Conservation (phyloP, 1,139 yeast genomes). For the Ogataea hybrid region DNA sequence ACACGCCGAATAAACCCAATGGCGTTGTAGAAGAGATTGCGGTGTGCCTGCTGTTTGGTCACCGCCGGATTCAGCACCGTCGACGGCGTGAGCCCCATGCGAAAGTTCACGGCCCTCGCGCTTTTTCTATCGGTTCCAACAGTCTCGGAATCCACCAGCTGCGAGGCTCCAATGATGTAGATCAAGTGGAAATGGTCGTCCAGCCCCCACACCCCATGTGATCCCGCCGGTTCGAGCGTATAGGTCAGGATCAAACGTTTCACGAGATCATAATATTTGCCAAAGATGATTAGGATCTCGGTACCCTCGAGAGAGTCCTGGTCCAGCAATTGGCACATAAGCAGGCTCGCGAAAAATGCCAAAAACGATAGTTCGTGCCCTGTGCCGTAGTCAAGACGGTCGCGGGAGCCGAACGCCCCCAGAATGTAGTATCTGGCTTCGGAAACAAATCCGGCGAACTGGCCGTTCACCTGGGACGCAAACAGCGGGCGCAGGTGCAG, state of each 20-base stretch:
- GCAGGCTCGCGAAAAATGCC: conserved; percentile 72
- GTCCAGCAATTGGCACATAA: conserved; percentile 38
- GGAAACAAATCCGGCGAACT: conserved; percentile 31
- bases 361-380: conserved; percentile 91
- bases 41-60: conserved; percentile 39
- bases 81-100: conserved; percentile 43
- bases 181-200: conserved; percentile 94
- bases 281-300: conserved; percentile 55
- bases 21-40: conserved; percentile 75
- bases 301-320: conserved; percentile 35
- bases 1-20: conserved; percentile 73
- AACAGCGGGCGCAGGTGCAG: conserved; percentile 12
- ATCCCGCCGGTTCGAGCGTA: conserved; percentile 67
- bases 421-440: conserved; percentile 65
- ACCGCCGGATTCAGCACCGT: conserved; percentile 34
- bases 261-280: conserved; percentile 61
- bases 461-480: conserved; percentile 10
- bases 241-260: conserved; percentile 64
- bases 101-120: conserved; percentile 29
- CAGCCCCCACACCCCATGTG: conserved; percentile 77
- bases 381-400: conserved; percentile 87
- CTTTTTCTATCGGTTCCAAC: conserved; percentile 29
- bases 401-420: conserved; percentile 78
- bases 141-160: conserved; percentile 44
- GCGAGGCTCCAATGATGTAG: conserved; percentile 90